Conservation (phyloP, 2,329 filamentous ascomycete species). For the Ophioceras dolichostomum region DNA sequence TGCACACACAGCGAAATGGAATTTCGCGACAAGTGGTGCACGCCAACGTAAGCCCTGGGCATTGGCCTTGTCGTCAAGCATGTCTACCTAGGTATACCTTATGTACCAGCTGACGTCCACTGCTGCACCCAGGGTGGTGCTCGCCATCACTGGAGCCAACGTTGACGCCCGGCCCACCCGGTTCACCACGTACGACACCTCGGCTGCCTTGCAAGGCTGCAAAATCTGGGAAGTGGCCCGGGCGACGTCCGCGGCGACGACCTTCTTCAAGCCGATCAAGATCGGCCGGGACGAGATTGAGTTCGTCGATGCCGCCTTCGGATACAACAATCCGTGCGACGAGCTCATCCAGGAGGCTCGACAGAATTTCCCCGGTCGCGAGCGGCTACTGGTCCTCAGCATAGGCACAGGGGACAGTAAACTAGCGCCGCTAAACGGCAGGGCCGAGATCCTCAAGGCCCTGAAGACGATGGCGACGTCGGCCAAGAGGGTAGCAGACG, state of each 20-base stretch:
- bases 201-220: slow-evolving; percentile 9
- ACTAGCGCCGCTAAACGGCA: slow-evolving; percentile 8
- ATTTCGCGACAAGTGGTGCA: slow-evolving; percentile 12
- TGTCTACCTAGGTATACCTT: too few species aligned
- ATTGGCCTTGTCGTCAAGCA: too few species aligned
- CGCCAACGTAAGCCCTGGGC: slow-evolving; percentile 13
- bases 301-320: slow-evolving; percentile 17
- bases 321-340: slow-evolving; percentile 19
- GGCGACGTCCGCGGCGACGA: slow-evolving; percentile 9
- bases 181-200: slow-evolving; percentile 15
- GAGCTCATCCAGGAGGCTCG: slow-evolving; percentile 15
- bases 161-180: slow-evolving; percentile 13
- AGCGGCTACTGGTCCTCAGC: slow-evolving; percentile 10
- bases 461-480: slow-evolving; percentile 10
- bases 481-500: slow-evolving; percentile 9
- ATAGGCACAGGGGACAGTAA: slow-evolving; percentile 14
- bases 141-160: slow-evolving; percentile 16
- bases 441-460: slow-evolving; percentile 9
- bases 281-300: slow-evolving; percentile 13
- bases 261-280: slow-evolving; percentile 17
- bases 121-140: too few species aligned
- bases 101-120: too few species aligned
- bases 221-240: slow-evolving; percentile 16
- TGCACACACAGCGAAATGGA: slow-evolving; percentile 11
- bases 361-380: slow-evolving; percentile 9